A percentile compares a stretch with the other conserved stretches of the same genome.
These are phyloP conservation scores for Leccinum pachyderme DNA, from an alignment of 1,284 basidiomycete species.

Conservation along the genomic window DNA sequence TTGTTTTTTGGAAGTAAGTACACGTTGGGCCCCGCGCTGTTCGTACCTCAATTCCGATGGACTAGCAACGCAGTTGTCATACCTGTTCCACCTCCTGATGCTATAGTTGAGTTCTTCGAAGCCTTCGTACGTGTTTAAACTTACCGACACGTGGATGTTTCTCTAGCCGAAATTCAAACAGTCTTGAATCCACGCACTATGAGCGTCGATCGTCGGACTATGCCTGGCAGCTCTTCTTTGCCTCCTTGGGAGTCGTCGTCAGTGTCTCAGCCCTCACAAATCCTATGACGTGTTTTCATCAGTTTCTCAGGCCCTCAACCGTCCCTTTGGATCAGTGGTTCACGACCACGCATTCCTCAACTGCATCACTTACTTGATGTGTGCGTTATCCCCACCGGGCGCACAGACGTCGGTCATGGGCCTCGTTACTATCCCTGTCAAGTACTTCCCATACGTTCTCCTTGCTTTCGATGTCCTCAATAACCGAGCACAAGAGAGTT, in stretches of 20 bases:
- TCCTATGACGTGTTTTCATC: conserved; percentile 8
- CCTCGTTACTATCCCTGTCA: conserved; percentile 65
- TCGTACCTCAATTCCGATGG: neutral
- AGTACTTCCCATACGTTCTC: conserved; percentile 76
- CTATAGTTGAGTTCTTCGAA: conserved; percentile 59
- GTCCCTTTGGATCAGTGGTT: conserved; percentile 57
- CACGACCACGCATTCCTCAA: conserved; percentile 70
- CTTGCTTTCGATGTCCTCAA: conserved; percentile 70
- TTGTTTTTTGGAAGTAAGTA: conserved; percentile 75
- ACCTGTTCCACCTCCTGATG: conserved; percentile 75
- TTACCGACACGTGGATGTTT: neutral
- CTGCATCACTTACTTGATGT: conserved; percentile 67
- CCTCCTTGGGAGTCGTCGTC: conserved; percentile 59
- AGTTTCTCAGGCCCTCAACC: conserved; percentile 50
- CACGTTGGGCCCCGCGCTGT: neutral
- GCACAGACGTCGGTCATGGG: conserved; percentile 73
- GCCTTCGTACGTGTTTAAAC: neutral
- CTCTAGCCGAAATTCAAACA: conserved; percentile 58
- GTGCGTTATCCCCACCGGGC: conserved; percentile 63
- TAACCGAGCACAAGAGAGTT: conserved; percentile 59
- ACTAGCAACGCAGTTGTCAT: conserved; percentile 55
- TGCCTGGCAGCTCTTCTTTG: conserved; percentile 69
- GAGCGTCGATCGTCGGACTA: conserved; percentile 62
- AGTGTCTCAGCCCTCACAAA: conserved; percentile 24
- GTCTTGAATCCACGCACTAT: conserved; percentile 66